These are phyloP conservation scores for Rhizophagus prolifer DNA, from an alignment of 192 early-diverging fungal species.

Conservation along the genomic window DNA sequence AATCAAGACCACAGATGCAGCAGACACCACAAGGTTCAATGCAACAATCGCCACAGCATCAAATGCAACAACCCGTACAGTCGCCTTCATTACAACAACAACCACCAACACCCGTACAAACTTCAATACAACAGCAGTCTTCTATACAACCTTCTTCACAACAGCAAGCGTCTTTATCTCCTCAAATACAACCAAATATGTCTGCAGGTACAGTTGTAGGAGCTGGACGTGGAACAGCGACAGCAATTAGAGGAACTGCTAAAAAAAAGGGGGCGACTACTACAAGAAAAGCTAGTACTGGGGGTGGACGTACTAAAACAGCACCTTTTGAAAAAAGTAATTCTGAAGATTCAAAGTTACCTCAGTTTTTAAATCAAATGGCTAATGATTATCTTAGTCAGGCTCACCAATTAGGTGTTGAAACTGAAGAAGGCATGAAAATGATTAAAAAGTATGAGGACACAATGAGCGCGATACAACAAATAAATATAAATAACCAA, in stretches of 20 bases:
- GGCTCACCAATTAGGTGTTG: not conserved
- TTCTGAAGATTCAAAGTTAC: not conserved
- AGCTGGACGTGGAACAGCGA: not conserved
- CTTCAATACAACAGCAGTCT: not conserved
- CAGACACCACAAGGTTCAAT: not conserved
- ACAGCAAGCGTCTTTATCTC: not conserved
- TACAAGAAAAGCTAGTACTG: not conserved
- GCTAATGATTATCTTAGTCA: not conserved
- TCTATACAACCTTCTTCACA: too few relatives aligned
- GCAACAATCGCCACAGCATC: not conserved
- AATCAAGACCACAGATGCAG: not conserved
- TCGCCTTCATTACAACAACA: not conserved
- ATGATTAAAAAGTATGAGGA: constrained; percentile 1
- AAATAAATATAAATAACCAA: not conserved
- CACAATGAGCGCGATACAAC: not conserved
- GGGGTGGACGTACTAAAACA: not conserved
- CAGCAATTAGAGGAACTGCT: not conserved
- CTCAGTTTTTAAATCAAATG: not conserved
- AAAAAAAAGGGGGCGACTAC: not conserved
- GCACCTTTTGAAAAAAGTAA: not conserved
- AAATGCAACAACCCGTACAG: not conserved
- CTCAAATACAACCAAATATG: not conserved
- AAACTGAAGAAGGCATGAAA: not conserved
- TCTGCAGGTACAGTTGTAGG: not conserved
- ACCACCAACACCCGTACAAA: not conserved